Conservation (phyloP, 2,329 filamentous ascomycete genomes). For the Apiospora hydei region DNA sequence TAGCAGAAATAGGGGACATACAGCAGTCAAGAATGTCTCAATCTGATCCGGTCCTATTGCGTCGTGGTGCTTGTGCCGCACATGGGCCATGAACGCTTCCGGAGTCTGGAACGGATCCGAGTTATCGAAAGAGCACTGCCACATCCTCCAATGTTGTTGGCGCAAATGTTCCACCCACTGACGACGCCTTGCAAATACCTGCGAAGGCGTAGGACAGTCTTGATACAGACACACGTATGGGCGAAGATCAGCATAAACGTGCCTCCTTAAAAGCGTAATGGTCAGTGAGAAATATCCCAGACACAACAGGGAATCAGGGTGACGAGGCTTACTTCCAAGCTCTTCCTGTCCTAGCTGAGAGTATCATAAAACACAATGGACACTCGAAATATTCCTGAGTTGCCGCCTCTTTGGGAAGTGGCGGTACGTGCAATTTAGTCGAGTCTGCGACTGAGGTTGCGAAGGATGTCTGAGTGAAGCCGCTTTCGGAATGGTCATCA, state of each 20-base stretch:
- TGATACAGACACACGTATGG: slow-evolving; percentile 46
- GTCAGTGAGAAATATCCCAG: background rate
- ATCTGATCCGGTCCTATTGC: background rate
- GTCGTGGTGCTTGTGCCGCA: background rate
- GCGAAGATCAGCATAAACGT: slow-evolving; percentile 47
- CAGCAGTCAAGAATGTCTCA: background rate
- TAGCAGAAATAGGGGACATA: background rate
- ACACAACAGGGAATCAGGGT: background rate
- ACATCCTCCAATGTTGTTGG: slow-evolving; percentile 36
- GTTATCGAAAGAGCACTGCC: slow-evolving; percentile 26
- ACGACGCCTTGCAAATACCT: slow-evolving; percentile 32
- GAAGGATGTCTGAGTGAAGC: slow-evolving; percentile 40
- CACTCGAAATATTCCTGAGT: slow-evolving; percentile 45
- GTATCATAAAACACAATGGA: slow-evolving; percentile 48
- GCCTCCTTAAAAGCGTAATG: slow-evolving; percentile 26
- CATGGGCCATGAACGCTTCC: background rate
- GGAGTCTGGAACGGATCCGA: background rate
- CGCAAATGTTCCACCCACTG: slow-evolving; percentile 38
- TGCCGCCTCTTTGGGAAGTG: slow-evolving; percentile 32
- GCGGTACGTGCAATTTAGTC: slow-evolving; percentile 34
- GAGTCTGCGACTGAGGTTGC: slow-evolving; percentile 35
- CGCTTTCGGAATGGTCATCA: slow-evolving; percentile 35
- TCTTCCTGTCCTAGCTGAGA: slow-evolving; percentile 35
- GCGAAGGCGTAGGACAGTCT: slow-evolving; percentile 35
- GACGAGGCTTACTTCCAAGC: slow-evolving; percentile 42